A percentile compares a stretch with the other conserved stretches of the same genome.
Evolutionary conservation across 2,329 filamentous ascomycete species (phyloP).

Genomic region (Aspergillus carbonarius): DNA sequence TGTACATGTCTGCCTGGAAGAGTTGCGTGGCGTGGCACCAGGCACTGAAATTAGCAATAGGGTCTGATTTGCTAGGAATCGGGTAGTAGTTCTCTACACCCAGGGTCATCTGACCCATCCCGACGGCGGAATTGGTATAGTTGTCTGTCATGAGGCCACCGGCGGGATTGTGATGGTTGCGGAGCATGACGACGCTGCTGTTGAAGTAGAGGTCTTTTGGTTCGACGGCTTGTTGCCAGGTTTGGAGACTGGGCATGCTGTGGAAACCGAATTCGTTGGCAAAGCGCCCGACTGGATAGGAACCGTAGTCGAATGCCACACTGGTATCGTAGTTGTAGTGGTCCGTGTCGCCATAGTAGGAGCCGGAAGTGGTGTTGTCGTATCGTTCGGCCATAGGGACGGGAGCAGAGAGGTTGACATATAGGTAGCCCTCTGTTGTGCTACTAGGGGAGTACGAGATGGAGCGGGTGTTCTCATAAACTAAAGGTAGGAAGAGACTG

Average conservation of each 20-base stretch:
- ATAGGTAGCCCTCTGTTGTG: constrained; percentile 59
- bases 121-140: constrained; percentile 33
- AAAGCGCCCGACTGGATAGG: constrained; percentile 60
- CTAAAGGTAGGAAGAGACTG: constrained; percentile 53
- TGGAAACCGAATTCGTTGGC: constrained; percentile 65
- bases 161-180: constrained; percentile 61
- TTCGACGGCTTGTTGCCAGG: constrained; percentile 56
- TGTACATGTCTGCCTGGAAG: constrained; percentile 65
- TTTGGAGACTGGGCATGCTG: constrained; percentile 61
- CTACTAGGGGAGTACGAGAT: constrained; percentile 63
- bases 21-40: constrained; percentile 64
- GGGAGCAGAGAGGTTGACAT: constrained; percentile 53
- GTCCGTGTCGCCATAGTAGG: constrained; percentile 61
- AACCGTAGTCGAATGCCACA: constrained; percentile 54
- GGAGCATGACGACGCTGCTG: constrained; percentile 53
- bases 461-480: constrained; percentile 59
- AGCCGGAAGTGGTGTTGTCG: constrained; percentile 52
- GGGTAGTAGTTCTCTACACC: constrained; percentile 59
- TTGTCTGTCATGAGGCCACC: constrained; percentile 51
- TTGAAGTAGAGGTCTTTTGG: constrained; percentile 58
- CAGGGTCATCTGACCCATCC: constrained; percentile 58
- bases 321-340: constrained; percentile 59
- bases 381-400: constrained; percentile 59
- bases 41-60: constrained; percentile 58
- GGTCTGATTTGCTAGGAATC: constrained; percentile 52